phyloP scores from a whole-genome alignment of 1,139 yeast species.

The Geotrichum reessii region DNA sequence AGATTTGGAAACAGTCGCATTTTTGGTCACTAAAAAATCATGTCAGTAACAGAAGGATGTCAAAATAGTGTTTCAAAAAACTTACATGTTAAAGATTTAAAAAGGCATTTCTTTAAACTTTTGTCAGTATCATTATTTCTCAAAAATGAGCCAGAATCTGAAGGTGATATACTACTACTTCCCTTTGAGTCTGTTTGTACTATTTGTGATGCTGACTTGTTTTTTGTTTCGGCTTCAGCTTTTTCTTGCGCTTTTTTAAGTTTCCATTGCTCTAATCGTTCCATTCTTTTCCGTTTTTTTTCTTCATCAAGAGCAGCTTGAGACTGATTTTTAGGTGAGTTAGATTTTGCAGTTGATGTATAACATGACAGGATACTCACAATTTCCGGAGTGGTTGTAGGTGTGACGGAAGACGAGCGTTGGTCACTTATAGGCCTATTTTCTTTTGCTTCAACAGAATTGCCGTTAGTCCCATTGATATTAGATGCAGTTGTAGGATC shows the following conservation, averaged over 20 bases:
- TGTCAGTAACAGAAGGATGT: neutral
- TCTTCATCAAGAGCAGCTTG: slow-evolving; percentile 25
- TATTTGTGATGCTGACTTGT: slow-evolving; percentile 5
- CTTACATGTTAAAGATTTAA: slow-evolving; percentile 17
- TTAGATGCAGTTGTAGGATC: neutral
- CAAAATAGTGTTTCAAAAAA: neutral
- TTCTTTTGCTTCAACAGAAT: slow-evolving; percentile 1
- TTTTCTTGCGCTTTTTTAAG: slow-evolving; percentile 33
- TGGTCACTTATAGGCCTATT: neutral
- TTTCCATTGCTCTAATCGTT: slow-evolving; percentile 39
- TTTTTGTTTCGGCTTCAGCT: slow-evolving; percentile 13
- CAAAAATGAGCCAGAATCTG: neutral
- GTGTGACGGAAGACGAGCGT: neutral
- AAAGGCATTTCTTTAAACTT: slow-evolving; percentile 10
- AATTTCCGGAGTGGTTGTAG: neutral
- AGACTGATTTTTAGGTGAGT: neutral
- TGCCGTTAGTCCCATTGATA: slow-evolving; percentile 2
- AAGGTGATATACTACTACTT: slow-evolving; percentile 12
- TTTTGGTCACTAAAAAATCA: slow-evolving; percentile 10
- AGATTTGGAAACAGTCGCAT: neutral
- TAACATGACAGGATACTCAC: neutral
- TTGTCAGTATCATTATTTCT: slow-evolving; percentile 17
- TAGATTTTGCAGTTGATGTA: neutral
- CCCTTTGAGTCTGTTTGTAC: slow-evolving; percentile 9
- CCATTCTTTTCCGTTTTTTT: slow-evolving; percentile 34